Evolutionary conservation across 1,139 yeast species (phyloP).

Genomic region (Pichia sp.): DNA sequence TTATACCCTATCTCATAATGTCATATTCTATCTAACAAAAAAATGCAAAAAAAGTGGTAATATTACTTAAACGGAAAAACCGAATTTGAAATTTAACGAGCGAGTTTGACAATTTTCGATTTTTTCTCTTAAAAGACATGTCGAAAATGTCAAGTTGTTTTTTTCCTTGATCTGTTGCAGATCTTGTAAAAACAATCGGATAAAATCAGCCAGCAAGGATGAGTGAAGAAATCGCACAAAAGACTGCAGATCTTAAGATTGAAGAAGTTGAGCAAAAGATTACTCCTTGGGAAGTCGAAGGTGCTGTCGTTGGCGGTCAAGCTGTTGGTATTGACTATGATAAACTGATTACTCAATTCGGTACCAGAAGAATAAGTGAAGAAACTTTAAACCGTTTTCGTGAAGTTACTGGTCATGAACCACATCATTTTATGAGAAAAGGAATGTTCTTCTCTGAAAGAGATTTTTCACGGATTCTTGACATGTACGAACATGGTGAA

Average conservation of each 20-base stretch:
- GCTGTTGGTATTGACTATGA: conserved; percentile 87
- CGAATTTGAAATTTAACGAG: too few relatives aligned
- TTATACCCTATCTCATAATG: too few relatives aligned
- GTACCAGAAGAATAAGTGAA: conserved; percentile 65
- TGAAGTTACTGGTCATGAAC: conserved; percentile 78
- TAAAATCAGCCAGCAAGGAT: conserved; percentile 7
- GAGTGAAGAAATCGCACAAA: conserved; percentile 27
- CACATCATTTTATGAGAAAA: conserved; percentile 88
- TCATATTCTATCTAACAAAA: too few relatives aligned
- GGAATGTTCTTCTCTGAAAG: conserved; percentile 93
- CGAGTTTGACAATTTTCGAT: too few relatives aligned
- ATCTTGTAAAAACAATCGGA: neutral
- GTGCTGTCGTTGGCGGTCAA: conserved; percentile 93
- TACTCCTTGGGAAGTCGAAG: conserved; percentile 99
- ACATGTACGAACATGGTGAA: conserved; percentile 87
- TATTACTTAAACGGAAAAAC: too few relatives aligned
- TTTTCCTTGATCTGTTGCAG: neutral
- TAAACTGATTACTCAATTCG: conserved; percentile 78
- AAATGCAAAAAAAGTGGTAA: too few relatives aligned
- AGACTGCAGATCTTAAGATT: conserved; percentile 24
- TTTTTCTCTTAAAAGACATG: too few relatives aligned
- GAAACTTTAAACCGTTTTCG: conserved; percentile 75
- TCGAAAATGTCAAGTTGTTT: neutral
- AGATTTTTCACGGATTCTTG: conserved; percentile 74
- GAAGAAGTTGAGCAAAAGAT: conserved; percentile 51